These are phyloP conservation scores for Agapanthus africanus DNA, from an alignment of 106 monocot species.

Conservation along the genomic window DNA sequence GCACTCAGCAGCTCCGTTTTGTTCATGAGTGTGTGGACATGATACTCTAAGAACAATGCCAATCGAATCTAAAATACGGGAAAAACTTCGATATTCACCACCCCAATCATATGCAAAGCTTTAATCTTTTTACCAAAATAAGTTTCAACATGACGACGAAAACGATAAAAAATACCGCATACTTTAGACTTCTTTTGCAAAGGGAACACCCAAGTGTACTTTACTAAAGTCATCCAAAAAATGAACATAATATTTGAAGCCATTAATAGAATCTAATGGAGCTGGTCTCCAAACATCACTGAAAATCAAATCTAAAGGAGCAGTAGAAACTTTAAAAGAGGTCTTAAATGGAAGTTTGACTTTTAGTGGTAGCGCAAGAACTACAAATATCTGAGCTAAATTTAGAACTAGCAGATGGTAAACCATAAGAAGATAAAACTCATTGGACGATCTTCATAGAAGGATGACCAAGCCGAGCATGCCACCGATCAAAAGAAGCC, in stretches of 20 bases:
- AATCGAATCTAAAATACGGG: neutral
- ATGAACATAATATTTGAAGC: neutral
- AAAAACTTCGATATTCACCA: neutral
- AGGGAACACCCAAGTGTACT: neutral
- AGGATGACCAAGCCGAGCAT: neutral
- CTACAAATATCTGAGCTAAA: neutral
- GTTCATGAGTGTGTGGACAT: too few relatives aligned
- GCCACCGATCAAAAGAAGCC: neutral
- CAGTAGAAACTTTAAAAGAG: neutral
- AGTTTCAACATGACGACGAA: neutral
- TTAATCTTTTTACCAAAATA: neutral
- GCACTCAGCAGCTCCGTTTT: too few relatives aligned
- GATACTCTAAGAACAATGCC: too few relatives aligned
- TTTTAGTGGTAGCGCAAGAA: neutral
- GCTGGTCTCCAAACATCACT: conserved; percentile 5
- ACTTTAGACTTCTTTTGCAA: neutral
- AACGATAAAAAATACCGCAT: neutral
- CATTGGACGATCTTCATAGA: neutral
- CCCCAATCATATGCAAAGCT: neutral
- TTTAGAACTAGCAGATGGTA: neutral
- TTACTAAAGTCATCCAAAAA: neutral
- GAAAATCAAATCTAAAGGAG: neutral
- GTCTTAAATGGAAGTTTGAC: neutral
- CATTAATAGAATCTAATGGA: neutral
- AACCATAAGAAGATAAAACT: neutral